Evolutionary conservation across 2,329 filamentous ascomycete genomes (phyloP), one percentile per base, ranked within the genome.

Genomic region (Neofusicoccum kwambonambiense): DNA sequence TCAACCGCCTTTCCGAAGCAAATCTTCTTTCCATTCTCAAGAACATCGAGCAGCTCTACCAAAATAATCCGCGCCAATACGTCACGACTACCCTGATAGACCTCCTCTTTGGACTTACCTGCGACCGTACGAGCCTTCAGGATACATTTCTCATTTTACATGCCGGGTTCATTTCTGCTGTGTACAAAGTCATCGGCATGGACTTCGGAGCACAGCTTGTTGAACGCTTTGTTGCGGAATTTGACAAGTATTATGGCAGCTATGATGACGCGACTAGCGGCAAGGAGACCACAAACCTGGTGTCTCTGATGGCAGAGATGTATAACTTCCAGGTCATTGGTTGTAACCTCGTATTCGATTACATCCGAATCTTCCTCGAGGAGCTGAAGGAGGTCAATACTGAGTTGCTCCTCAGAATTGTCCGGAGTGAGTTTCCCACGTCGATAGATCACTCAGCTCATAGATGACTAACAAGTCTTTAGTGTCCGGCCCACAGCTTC

Each of bases 321-420:
- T 99, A 98, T 79, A 93, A 92, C 57, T 96, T 99, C 73, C 91
- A 96, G 71, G 87, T 97, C 22, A 84, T 97, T 50, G 89, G 90
- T 45, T 90, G 89, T 71, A 90, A 88, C 60, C 84, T 99, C 34
- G 84, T 98, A 31, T 98, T 97, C 73, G 95, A 98, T 76, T 95
- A 96, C 72, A 88, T 98, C 73, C 89, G 91, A 35, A 81, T 91
- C 47, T 89, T 97, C 60, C 81, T 98, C 13, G 78, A 81, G 11
- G 85, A 89, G 34, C 85, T 98, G 2, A 91, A 89, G 0, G 94
- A 98, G 75, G 80, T 90, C 42, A 96, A 96, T 74, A 94, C 94
- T 0, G 95, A 98, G 76, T 82, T 98, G 1, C 82, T 98, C 9
- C 83, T 99, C 19, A 89, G 91, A 63, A 86, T 97, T 47, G 90